These are phyloP conservation scores for Senna siamea DNA, from an alignment of 306 rosid genomes.

Conservation along the genomic window DNA sequence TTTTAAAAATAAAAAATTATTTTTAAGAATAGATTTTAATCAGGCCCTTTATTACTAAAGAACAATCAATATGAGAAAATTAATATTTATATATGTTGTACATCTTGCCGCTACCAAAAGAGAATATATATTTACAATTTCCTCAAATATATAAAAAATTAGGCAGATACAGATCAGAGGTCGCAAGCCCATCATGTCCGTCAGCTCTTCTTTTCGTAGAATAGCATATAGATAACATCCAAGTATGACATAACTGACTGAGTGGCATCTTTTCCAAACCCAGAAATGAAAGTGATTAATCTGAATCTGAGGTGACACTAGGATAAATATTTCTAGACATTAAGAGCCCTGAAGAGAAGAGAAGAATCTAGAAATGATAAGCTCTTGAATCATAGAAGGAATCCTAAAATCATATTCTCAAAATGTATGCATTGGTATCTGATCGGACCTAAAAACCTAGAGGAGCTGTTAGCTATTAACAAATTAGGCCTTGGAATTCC, in stretches of 20 bases:
- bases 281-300: background rate
- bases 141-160: background rate
- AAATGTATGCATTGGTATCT: slow-evolving; percentile 31
- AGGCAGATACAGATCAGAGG: background rate
- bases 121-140: background rate
- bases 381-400: slow-evolving; percentile 4
- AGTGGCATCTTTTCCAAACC: background rate
- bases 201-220: background rate
- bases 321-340: background rate
- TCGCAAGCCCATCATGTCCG: background rate
- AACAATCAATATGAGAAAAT: background rate
- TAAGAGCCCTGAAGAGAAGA: background rate
- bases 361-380: background rate
- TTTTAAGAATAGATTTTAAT: too few relatives aligned
- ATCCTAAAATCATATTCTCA: background rate
- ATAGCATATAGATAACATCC: slow-evolving; percentile 2
- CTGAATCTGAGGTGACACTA: background rate
- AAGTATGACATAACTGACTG: background rate
- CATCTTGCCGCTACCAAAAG: background rate
- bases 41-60: too few relatives aligned
- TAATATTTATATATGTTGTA: background rate
- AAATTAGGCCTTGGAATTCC: slow-evolving; percentile 32
- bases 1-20: too few relatives aligned
- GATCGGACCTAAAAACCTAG: slow-evolving; percentile 39
- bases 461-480: slow-evolving; percentile 19